A percentile compares a stretch with the other conserved stretches of the same genome.
phyloP scores from a whole-genome alignment of 1,284 basidiomycete genomes.

The Boletus sp. region DNA sequence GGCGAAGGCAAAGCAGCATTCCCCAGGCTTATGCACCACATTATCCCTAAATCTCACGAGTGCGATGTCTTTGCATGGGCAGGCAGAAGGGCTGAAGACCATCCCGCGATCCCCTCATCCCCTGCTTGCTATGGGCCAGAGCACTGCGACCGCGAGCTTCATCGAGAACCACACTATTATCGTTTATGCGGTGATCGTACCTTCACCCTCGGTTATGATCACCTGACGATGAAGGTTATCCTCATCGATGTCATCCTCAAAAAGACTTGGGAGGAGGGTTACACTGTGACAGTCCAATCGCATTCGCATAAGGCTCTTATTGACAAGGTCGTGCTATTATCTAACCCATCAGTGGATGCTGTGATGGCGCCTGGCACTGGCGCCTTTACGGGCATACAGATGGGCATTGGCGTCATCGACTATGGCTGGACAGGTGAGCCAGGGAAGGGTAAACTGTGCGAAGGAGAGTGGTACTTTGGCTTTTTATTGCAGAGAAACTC shows the following conservation, averaged over 20 bases:
- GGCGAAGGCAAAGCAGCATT: conserved; percentile 2
- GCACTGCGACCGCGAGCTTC: background rate
- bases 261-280: background rate
- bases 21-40: conserved; percentile 5
- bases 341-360: background rate
- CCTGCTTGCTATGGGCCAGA: conserved; percentile 2
- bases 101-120: conserved; percentile 8
- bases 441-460: background rate
- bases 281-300: background rate
- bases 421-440: conserved; percentile 8
- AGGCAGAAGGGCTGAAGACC: background rate
- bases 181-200: conserved; percentile 2
- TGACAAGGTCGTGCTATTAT: background rate
- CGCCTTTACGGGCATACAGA: background rate
- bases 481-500: conserved; percentile 7
- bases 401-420: conserved; percentile 2
- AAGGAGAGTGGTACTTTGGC: conserved; percentile 5
- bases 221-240: conserved; percentile 7
- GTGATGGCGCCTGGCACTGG: background rate
- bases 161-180: background rate
- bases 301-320: background rate
- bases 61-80: conserved; percentile 14
- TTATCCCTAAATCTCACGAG: conserved; percentile 9
- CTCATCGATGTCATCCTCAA: background rate
- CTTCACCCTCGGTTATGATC: conserved; percentile 1